Evolutionary conservation across 805 yeast species (phyloP), one percentile per base, ranked within the genome.

Genomic region (Candida odintsovae): DNA sequence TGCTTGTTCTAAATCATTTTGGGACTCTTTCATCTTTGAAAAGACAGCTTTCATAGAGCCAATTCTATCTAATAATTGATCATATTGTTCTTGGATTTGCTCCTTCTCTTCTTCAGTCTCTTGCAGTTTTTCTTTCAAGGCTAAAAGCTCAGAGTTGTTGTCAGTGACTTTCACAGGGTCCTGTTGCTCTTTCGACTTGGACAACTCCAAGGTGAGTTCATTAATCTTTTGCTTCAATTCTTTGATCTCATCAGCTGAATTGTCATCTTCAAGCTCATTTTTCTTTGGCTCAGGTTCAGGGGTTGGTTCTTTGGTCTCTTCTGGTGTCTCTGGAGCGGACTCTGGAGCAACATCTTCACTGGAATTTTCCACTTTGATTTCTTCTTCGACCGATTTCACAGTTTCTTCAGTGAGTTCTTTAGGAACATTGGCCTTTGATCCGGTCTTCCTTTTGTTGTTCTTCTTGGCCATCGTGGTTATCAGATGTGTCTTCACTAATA

Each of bases 21-120:
- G 83, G 0, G 88, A 69, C 47, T 78, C 83, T 58, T 85, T 83
- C 87, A 85, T 83, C 52, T 86, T 85, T 36, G 68, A 72, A 62
- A 86, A 86, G 2, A 86, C 75, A 1, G 82, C 68, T 53, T 84
- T 86, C 92, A 86, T 85, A 2, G 86, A 77, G 1, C 88, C 77
- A 16, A 86, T 62, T 59, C 83, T 74, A 51, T 77, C 78, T 49
- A 86, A 63, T 28, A 86, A 64, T 5, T 76, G 70, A 50, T 83
- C 83, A 57, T 85, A 83, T 51, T 80, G 80, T 2, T 72, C 68
- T 53, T 82, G 79, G 25, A 76, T 71, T 26, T 75, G 73, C 42
- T 76, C 83, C 46, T 83, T 72, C 55, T 83, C 88, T 31, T 69
- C 66, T 26, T 69, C 70, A 23, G 68, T 61, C 36, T 55, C 62